Percentiles rank a stretch among this genome's conserved stretches.
phyloP scores from a whole-genome alignment of 192 early-diverging fungal genomes.

The Phlyctochytrium bullatum region DNA sequence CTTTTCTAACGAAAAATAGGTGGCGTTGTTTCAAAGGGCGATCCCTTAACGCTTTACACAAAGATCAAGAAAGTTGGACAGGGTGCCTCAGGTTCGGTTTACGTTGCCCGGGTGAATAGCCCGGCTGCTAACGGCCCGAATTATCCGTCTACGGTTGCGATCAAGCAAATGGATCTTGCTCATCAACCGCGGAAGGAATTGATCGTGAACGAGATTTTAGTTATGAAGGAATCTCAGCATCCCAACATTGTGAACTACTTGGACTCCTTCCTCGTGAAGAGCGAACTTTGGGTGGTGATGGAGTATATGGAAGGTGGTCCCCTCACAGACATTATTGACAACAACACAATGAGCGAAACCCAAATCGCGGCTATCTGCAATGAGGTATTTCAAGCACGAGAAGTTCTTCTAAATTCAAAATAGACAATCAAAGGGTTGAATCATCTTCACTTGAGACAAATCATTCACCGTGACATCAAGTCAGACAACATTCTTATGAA shows the following conservation, averaged over 20 bases:
- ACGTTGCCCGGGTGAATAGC: conserved; percentile 72
- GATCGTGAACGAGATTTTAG: conserved; percentile 74
- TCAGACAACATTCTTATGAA: conserved; percentile 83
- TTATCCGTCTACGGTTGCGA: conserved; percentile 49
- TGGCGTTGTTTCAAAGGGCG: conserved; percentile 83
- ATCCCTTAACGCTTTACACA: conserved; percentile 86
- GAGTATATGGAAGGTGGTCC: conserved; percentile 99
- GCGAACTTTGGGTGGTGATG: conserved; percentile 98
- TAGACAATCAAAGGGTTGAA: conserved; percentile 66
- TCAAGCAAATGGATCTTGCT: conserved; percentile 62
- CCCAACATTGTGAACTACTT: conserved; percentile 96
- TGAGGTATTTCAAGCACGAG: conserved; percentile 41
- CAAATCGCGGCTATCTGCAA: conserved; percentile 79
- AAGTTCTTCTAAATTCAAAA: background rate
- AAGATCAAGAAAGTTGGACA: conserved; percentile 96
- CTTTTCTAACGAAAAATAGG: conserved; percentile 24
- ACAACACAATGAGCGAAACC: conserved; percentile 78
- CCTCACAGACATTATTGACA: conserved; percentile 92
- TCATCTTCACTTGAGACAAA: conserved; percentile 68
- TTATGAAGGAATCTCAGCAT: conserved; percentile 81
- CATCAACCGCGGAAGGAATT: conserved; percentile 59
- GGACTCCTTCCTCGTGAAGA: conserved; percentile 84
- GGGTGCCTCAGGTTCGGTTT: conserved; percentile 97
- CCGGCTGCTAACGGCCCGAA: conserved; percentile 51
- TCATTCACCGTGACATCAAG: conserved; percentile 89